Evolutionary conservation across 1,139 yeast species (phyloP), one percentile per base, ranked within the genome.

Genomic region (Suhomyces anneliseae): DNA sequence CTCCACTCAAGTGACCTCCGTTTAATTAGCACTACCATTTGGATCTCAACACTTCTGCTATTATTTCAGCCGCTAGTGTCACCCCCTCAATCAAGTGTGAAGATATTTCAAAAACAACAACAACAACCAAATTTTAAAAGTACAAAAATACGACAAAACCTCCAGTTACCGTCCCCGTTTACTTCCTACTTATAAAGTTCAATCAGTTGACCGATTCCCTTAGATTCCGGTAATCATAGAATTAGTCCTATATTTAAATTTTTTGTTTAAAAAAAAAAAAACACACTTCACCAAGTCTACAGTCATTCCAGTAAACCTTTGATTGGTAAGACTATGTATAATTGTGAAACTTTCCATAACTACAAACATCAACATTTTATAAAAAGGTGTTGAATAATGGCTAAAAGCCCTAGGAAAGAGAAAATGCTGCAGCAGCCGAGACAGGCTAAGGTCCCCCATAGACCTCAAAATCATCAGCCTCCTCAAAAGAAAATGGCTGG

Each of bases 361-460:
- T 37, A 44, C 45, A 36, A 45, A 42, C 47, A 43, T 43, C 44
- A 43, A 39, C 41, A 37, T 36, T 40, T 32, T 34, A 36, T 36
- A 39, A 40, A 35, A 37, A 44, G 40, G 43, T 40, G 46, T 40
- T 39, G 40, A 38, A 29, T 29, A 45, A 67, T 68, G 73, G 69
- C 64, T 36, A 68, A 66, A 52, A 62, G 65, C 56, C 71, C 70
- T 34, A 64, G 66, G 52, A 64, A 66, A 42, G 42, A 50, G 32
- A 49, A 35, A 32, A 40, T 44, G 29, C 12, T 8, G 29, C 24
- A 19, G 6, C 24, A 19, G 24, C 40, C 42, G 33, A 42, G 42
- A 33, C 43, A 48, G 32, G 40, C 50, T 41, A 52, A 44, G 39
- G 37, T 43, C 19, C 44, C 52, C 36, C 34, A 27, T 27, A 40